Percentiles rank a stretch among this genome's conserved stretches.
Conservation (phyloP, 306 rosid species). For the Trifolium repens region DNA sequence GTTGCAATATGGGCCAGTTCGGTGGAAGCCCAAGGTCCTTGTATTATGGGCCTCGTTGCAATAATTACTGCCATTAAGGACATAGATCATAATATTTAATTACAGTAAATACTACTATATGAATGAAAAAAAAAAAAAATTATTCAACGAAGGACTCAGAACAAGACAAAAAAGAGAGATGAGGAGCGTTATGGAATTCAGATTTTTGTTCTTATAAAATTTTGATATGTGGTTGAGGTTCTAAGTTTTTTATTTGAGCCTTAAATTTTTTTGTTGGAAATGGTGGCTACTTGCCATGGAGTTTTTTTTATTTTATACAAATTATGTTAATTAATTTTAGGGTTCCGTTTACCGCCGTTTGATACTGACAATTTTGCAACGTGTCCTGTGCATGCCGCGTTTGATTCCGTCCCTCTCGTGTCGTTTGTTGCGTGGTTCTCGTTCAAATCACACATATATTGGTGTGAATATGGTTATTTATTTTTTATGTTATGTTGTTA, state of each 20-base stretch:
- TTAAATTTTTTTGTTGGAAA: slow-evolving; percentile 9
- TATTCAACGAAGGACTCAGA: background rate
- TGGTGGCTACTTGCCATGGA: background rate
- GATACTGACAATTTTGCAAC: background rate
- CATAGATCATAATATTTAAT: background rate
- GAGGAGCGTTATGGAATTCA: no score
- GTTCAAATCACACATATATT: background rate
- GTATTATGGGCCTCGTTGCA: slow-evolving; percentile 44
- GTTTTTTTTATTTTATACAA: no score
- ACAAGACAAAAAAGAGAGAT: background rate
- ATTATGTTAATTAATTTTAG: background rate
- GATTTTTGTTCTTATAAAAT: background rate
- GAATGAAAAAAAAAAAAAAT: slow-evolving; percentile 8
- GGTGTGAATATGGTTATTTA: background rate
- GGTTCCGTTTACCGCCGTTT: slow-evolving; percentile 20
- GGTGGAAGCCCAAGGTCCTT: slow-evolving; percentile 49
- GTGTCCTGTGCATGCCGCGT: slow-evolving; percentile 23
- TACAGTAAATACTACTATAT: slow-evolving; percentile 32
- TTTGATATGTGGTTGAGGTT: slow-evolving; percentile 28
- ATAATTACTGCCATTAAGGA: slow-evolving; percentile 48
- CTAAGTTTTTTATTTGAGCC: slow-evolving; percentile 14
- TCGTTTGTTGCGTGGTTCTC: background rate
- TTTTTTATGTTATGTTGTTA: no score
- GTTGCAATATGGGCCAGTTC: slow-evolving; percentile 44
- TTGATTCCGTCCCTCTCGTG: slow-evolving; percentile 22